Percentiles rank a stretch among this genome's conserved stretches.
Conservation (phyloP, 2,329 filamentous ascomycete genomes). For the Cladobotryum protrusum region DNA sequence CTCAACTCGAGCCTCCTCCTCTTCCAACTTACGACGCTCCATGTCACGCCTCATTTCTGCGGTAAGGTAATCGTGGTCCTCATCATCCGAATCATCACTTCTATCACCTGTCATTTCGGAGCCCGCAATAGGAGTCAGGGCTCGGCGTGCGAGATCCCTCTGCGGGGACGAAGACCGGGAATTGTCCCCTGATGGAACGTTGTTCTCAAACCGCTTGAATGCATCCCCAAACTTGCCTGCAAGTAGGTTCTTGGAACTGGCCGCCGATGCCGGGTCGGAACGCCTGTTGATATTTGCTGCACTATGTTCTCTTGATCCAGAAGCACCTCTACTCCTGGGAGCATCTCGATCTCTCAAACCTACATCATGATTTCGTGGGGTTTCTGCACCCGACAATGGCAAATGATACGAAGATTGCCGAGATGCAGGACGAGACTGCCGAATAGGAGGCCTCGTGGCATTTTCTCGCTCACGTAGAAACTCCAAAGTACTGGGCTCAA, state of each 20-base stretch:
- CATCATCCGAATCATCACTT: conserved; percentile 58
- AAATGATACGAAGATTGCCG: conserved; percentile 19
- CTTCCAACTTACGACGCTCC: conserved; percentile 71
- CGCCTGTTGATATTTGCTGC: conserved; percentile 57
- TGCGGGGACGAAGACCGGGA: conserved; percentile 43
- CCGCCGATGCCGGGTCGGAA: conserved; percentile 64
- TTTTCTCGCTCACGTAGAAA: conserved; percentile 73
- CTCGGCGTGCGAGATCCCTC: conserved; percentile 42
- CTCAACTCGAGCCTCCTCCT: conserved; percentile 87
- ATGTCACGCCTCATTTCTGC: conserved; percentile 87
- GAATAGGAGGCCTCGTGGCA: conserved; percentile 35
- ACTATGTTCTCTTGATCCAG: conserved; percentile 43
- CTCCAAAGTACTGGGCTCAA: conserved; percentile 70
- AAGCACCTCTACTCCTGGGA: conserved; percentile 67
- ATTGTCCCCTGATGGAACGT: conserved; percentile 21
- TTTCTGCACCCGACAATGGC: conserved; percentile 36
- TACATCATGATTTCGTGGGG: conserved; percentile 22
- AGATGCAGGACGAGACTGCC: conserved; percentile 18
- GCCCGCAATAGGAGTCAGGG: conserved; percentile 65
- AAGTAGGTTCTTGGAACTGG: conserved; percentile 75
- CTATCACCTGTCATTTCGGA: conserved; percentile 58
- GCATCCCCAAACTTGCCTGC: conserved; percentile 87
- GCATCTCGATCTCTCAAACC: conserved; percentile 73
- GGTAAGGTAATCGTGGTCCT: conserved; percentile 64
- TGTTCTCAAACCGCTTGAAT: conserved; percentile 81